A percentile compares a stretch with the other conserved stretches of the same genome.
These are phyloP conservation scores for Cutaneotrichosporon sp. DNA, from an alignment of 1,284 basidiomycete species.

Conservation along the genomic window DNA sequence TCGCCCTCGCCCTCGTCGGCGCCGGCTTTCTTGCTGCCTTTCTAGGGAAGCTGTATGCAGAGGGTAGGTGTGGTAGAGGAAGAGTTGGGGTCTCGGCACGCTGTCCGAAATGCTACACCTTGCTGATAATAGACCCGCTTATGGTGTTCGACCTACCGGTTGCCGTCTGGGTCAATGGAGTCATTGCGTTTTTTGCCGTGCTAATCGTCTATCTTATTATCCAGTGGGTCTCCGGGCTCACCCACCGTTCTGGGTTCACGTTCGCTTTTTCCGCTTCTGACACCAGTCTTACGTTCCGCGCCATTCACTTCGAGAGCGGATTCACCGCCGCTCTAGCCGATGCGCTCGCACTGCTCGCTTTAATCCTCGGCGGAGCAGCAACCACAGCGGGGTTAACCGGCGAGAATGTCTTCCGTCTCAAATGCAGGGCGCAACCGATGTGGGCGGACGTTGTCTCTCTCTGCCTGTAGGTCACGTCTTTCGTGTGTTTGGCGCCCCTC, in stretches of 20 bases:
- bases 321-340: background rate
- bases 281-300: background rate
- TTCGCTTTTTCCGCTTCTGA: background rate
- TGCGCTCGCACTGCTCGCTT: background rate
- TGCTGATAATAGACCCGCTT: background rate
- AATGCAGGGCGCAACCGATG: background rate
- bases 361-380: background rate
- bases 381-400: background rate
- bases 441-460: background rate
- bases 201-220: background rate
- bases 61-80: background rate
- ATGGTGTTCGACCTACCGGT: background rate
- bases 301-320: background rate
- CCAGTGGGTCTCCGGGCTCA: background rate
- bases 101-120: too few species aligned
- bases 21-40: slow-evolving; percentile 1
- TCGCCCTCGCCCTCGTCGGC: background rate
- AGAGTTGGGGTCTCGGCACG: too few species aligned
- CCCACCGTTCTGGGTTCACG: too few species aligned
- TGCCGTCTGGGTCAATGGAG: background rate
- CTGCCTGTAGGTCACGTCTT: background rate
- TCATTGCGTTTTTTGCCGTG: background rate
- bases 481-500: background rate
- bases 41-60: slow-evolving; percentile 1
- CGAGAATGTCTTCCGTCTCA: slow-evolving; percentile 2